Base-by-base conservation (phyloP, 2,329 filamentous ascomycete genomes). In the Claviceps maximensis region DNA sequence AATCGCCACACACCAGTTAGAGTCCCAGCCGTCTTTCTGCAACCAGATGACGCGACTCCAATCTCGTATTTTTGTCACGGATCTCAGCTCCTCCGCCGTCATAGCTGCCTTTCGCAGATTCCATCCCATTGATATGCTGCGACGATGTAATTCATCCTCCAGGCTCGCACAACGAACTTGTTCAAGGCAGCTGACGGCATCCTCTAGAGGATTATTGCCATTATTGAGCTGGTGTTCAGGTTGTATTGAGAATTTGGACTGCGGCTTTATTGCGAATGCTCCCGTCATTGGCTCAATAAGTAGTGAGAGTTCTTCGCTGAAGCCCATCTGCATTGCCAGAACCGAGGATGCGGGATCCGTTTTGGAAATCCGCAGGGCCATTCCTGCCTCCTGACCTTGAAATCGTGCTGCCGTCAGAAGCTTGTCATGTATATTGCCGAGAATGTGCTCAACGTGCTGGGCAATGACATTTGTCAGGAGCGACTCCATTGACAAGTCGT, bases 271-370 rank as follows among this genome's bases (percentile, higher is more conserved):
- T 10, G 82, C 79, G 56, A 89, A 84, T 12, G 76, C 70, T n/a
- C 93, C 93, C 0, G 86, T 89, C 27, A 87, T 80, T 0, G 86
- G 82, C 58, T 95, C 88, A 47, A 96, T 75, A 19, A 79, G 75
- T 29, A 95, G 67, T 6, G 73, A 78, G 36, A 86, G 69, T 40
- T 74, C 71, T 53, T 80, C 75, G 27, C 76, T 72, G n/a, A 75
- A 72, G 4, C 86, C 85, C 29, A 95, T 72, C 58, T 87, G 83
- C 59, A 91, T 76, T 33, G 74, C 74, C 51, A 97, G 73, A 33
- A 69, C 73, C 47, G 86, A 90, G 40, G 85, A 76, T 13, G 77
- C 76, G 1, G 88, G 83, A 49, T 87, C 80, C 1, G 72, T 71
- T 7, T 70, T 67, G 15, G 83, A 86, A 21, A 81, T 69, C 25